These are phyloP conservation scores for Parmelia sp. DNA, from an alignment of 495 filamentous ascomycete species.

Conservation along the genomic window DNA sequence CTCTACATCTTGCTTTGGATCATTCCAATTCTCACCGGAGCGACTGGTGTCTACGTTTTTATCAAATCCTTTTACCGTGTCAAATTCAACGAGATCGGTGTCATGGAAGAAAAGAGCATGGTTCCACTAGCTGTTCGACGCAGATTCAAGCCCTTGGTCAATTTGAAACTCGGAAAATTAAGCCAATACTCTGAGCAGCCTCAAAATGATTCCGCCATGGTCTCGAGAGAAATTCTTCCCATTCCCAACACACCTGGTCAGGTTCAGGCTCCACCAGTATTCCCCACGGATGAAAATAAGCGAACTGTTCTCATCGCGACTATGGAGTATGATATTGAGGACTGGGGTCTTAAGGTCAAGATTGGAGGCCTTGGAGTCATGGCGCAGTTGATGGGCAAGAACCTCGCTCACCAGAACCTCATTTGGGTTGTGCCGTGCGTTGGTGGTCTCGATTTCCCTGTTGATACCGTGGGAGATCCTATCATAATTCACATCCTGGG, in stretches of 20 bases:
- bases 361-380: constrained; percentile 48
- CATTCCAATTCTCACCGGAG: constrained; percentile 38
- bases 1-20: constrained; percentile 42
- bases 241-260: constrained; percentile 11
- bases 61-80: constrained; percentile 45
- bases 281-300: constrained; percentile 15
- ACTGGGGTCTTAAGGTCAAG: constrained; percentile 47
- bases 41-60: constrained; percentile 39
- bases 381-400: constrained; percentile 46
- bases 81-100: constrained; percentile 50
- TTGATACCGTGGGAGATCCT: constrained; percentile 38
- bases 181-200: constrained; percentile 37
- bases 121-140: constrained; percentile 36
- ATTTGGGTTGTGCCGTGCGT: constrained; percentile 50
- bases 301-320: constrained; percentile 43
- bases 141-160: constrained; percentile 25
- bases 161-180: constrained; percentile 32
- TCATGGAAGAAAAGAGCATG: constrained; percentile 44
- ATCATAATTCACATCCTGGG: constrained; percentile 41
- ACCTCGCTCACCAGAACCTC: constrained; percentile 43
- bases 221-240: constrained; percentile 11
- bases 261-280: constrained; percentile 16
- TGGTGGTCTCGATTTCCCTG: constrained; percentile 43
- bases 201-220: constrained; percentile 41
- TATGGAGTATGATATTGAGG: constrained; percentile 48